A percentile compares a stretch with the other conserved stretches of the same genome.
These are phyloP conservation scores for Wickerhamiella siamensis DNA, from an alignment of 805 yeast species.

Conservation along the genomic window DNA sequence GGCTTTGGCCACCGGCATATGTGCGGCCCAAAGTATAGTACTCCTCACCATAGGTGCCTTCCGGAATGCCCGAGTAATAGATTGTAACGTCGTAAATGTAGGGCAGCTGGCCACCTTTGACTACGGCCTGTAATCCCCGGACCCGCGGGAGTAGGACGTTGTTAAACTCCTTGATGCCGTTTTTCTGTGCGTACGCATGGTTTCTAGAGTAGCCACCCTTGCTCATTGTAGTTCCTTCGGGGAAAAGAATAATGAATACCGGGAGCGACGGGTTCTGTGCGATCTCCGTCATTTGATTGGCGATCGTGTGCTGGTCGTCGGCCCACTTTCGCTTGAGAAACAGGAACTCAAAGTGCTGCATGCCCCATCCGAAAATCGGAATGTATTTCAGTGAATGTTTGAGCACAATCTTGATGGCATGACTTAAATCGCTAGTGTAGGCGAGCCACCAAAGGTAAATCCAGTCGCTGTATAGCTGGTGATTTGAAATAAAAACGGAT, in stretches of 20 bases:
- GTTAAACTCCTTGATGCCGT: slow-evolving; percentile 29
- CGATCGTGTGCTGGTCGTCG: slow-evolving; percentile 46
- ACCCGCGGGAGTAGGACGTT: slow-evolving; percentile 71
- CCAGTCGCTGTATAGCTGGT: slow-evolving; percentile 94
- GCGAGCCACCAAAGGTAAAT: slow-evolving; percentile 75
- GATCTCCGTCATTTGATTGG: slow-evolving; percentile 7
- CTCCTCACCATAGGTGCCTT: slow-evolving; percentile 61
- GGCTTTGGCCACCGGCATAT: slow-evolving; percentile 59
- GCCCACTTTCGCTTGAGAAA: slow-evolving; percentile 80
- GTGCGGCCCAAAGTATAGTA: slow-evolving; percentile 49
- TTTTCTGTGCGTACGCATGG: slow-evolving; percentile 39
- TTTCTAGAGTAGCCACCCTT: slow-evolving; percentile 47
- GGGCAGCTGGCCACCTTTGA: slow-evolving; percentile 31
- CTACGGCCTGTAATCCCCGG: slow-evolving; percentile 60
- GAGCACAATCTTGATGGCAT: slow-evolving; percentile 55
- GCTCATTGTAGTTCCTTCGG: slow-evolving; percentile 88
- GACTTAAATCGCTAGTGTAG: slow-evolving; percentile 51
- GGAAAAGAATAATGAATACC: slow-evolving; percentile 63
- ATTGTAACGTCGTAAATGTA: slow-evolving; percentile 69
- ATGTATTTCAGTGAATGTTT: slow-evolving; percentile 57
- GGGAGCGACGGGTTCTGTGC: slow-evolving; percentile 34
- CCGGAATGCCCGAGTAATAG: slow-evolving; percentile 59
- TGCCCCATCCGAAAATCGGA: slow-evolving; percentile 77
- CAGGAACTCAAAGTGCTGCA: slow-evolving; percentile 63
- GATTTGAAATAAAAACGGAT: slow-evolving; percentile 67